Evolutionary conservation across 2,329 filamentous ascomycete species (phyloP), one percentile per base, ranked within the genome.

Genomic region (Ophiostoma ips): DNA sequence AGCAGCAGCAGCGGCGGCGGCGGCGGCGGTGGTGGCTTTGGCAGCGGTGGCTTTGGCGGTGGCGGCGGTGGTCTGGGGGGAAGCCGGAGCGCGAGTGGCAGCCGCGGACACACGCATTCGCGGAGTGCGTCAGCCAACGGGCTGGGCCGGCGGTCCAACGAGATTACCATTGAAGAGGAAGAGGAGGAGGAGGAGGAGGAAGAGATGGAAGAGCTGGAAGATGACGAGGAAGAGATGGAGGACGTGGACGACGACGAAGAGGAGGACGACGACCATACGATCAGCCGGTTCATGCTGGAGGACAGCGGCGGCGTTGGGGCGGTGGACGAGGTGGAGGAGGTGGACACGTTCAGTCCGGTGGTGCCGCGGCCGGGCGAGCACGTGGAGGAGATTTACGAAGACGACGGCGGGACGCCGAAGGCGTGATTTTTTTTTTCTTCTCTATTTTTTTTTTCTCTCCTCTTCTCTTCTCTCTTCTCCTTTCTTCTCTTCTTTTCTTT

Each of bases 141-240:
- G 0, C 65, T 81, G 47, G 83, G 83, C 0, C 70, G 84, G 28
- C 69, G 80, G 21, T 88, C 83, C 50, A 81, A 79, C 9, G 85
- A 89, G 64, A 81, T 86, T 49, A 81, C 81, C n/a, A 83, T 84
- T 33, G 73, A 80, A 55, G 79, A 83, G 56, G 78, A 77, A 55
- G 77, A 81, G 33, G 78, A 81, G 55, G 73, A 75, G 13, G 64
- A 67, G 4, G 71, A 74, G 11, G 63, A 67, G 5, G 64, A 66
- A 3, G 61, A 49, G 63, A 63, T 49, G 62, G 61, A 12, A 55
- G 33, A 13, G 36, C n/a, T 48, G 15, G 59, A 63, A 8, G 66
- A 63, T 21, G 49, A 69, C 24, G 24, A 28, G 4, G 67, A 73
- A 16, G 40, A 50, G 3, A n/a, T n/a, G n/a, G n/a, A n/a, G n/a